A percentile compares a stretch with the other conserved stretches of the same genome.
Conservation (phyloP, 345 rosid species). For the Combretum micranthum region DNA sequence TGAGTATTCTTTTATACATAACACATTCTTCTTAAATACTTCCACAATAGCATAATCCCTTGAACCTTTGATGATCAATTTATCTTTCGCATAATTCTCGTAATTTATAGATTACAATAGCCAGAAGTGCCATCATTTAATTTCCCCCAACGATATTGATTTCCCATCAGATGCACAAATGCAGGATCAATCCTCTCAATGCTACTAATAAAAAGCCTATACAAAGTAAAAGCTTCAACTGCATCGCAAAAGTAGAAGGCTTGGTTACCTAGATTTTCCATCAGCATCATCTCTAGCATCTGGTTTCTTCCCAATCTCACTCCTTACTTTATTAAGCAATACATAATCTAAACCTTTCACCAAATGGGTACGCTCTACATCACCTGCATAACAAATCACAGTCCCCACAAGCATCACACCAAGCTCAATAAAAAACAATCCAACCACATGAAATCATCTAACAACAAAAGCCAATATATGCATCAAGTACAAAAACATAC, state of each 20-base stretch:
- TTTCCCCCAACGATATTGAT: too few species aligned
- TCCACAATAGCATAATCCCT: too few species aligned
- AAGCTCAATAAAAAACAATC: background rate
- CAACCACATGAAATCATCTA: background rate
- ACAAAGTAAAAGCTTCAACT: background rate
- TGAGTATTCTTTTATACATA: too few species aligned
- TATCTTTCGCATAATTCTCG: too few species aligned
- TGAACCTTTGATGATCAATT: too few species aligned
- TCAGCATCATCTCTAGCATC: conserved; percentile 59
- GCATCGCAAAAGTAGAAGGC: background rate
- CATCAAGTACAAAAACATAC: too few species aligned
- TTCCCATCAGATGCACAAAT: background rate
- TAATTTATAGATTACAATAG: too few species aligned
- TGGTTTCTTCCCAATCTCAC: conserved; percentile 89
- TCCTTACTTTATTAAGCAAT: conserved; percentile 76
- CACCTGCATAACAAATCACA: conserved; percentile 43
- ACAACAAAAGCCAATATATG: too few species aligned
- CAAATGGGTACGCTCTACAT: conserved; percentile 95
- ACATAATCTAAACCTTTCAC: conserved; percentile 98
- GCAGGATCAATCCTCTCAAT: background rate
- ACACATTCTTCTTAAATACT: too few species aligned
- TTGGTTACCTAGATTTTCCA: conserved; percentile 58
- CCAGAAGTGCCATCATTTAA: too few species aligned
- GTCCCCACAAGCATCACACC: background rate
- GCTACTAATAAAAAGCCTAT: background rate